Conservation (phyloP, 805 yeast genomes). For the Yarrowia sp. region DNA sequence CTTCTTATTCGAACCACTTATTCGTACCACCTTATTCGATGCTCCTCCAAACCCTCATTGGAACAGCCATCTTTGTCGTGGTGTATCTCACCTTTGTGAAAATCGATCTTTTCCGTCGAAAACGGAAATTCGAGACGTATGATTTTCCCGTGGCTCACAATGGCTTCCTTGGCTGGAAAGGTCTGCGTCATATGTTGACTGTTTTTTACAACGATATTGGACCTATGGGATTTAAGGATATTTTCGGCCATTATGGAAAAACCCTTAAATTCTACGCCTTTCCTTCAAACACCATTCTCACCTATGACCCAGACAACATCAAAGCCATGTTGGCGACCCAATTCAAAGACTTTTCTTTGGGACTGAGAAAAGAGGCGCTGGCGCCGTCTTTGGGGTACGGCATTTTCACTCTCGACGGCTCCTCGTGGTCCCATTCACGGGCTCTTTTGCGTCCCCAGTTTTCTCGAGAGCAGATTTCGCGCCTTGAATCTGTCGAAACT, state of each 20-base stretch:
- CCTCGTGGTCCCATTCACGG: constrained; percentile 40
- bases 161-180: constrained; percentile 2
- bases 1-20: too few relatives aligned
- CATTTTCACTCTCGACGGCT: constrained; percentile 39
- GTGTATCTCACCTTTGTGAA: not conserved
- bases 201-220: not conserved
- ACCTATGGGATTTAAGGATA: not conserved
- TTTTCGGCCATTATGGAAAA: not conserved
- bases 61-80: not conserved
- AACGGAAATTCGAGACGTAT: not conserved
- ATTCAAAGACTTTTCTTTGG: constrained; percentile 37
- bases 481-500: constrained; percentile 31
- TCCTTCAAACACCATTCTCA: constrained; percentile 13
- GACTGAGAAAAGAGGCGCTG: constrained; percentile 32
- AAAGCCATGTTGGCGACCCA: constrained; percentile 37
- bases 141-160: not conserved
- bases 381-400: constrained; percentile 38
- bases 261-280: not conserved
- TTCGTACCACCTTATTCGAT: not conserved
- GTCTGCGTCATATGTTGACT: not conserved
- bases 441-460: constrained; percentile 40
- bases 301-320: constrained; percentile 38
- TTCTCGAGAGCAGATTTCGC: constrained; percentile 36
- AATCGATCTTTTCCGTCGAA: not conserved
- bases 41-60: not conserved